Conservation (phyloP, 768 basidiomycete species). For the Rhodocollybia butyracea region DNA sequence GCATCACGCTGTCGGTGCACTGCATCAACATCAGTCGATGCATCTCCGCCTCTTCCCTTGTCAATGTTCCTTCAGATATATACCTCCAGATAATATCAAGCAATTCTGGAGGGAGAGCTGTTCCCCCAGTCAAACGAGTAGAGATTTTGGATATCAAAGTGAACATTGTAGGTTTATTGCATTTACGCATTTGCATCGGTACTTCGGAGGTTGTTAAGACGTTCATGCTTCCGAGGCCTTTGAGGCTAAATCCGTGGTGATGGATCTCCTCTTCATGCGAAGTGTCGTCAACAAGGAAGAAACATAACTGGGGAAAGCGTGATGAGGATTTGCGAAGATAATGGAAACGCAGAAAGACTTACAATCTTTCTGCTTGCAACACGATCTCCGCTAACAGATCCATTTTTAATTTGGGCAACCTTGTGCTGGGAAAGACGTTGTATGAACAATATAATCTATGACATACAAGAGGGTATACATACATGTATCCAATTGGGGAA, state of each 20-base stretch:
- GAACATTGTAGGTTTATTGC: neutral
- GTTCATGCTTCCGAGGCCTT: neutral
- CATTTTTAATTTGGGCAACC: neutral
- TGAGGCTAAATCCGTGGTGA: neutral
- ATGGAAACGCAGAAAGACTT: neutral
- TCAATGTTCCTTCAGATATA: neutral
- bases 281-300: neutral
- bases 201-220: conserved; percentile 5
- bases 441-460: neutral
- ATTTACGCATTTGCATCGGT: neutral
- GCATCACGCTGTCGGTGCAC: too few relatives aligned
- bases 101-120: neutral
- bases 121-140: neutral
- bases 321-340: neutral
- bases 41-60: neutral
- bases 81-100: neutral
- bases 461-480: neutral
- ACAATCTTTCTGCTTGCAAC: neutral
- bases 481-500: conserved; percentile 7
- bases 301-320: neutral
- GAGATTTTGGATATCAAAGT: neutral
- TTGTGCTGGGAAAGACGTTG: neutral
- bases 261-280: neutral
- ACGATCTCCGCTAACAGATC: neutral
- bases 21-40: neutral